Evolutionary conservation across 805 yeast species (phyloP).

Genomic region (Hanseniaspora occidentalis): DNA sequence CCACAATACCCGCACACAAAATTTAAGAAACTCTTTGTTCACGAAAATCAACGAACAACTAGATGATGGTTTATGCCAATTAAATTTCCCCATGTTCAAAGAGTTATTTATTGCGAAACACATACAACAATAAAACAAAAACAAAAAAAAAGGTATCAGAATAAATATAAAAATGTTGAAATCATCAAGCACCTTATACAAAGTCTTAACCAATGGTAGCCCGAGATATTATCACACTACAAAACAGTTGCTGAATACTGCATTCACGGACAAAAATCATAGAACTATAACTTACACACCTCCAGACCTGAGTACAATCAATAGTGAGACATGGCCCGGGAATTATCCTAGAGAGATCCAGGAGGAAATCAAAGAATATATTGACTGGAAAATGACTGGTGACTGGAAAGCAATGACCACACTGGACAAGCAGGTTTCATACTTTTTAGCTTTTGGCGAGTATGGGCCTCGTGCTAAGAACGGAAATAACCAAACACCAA

Average conservation of each 20-base stretch:
- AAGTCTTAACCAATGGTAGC: not conserved
- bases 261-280: not conserved
- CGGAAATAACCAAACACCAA: conserved; percentile 6
- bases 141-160: no score
- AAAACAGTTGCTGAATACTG: not conserved
- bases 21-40: no score
- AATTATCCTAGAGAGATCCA: conserved; percentile 21
- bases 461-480: conserved; percentile 26
- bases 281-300: conserved; percentile 13
- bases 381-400: conserved; percentile 18
- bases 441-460: conserved; percentile 26
- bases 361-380: conserved; percentile 26
- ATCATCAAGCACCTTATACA: no score
- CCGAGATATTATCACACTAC: not conserved
- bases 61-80: no score
- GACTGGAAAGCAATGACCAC: conserved; percentile 22
- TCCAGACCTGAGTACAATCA: conserved; percentile 19
- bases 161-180: no score
- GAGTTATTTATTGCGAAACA: no score
- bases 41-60: no score
- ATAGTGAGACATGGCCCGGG: conserved; percentile 19
- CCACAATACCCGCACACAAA: no score
- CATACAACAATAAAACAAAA: no score
- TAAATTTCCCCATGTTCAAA: no score
- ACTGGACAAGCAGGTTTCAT: conserved; percentile 21